Base-by-base conservation (phyloP, 768 basidiomycete species). In the Strobilomyces dryophilus region DNA sequence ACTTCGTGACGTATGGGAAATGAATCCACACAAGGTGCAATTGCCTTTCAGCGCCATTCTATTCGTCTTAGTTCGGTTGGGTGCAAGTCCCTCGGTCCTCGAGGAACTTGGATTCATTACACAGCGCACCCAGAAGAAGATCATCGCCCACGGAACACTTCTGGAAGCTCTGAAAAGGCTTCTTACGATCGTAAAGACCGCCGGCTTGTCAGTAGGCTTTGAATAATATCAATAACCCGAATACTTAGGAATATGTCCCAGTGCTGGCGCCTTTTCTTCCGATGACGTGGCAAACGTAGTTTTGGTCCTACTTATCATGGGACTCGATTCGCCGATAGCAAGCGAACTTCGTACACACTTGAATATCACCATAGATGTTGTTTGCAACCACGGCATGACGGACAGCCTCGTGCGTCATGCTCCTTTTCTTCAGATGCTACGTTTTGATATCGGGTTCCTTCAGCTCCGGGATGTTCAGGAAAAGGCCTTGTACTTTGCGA, bases 281-380 rank as follows among this genome's bases (percentile, higher is more conserved):
- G 62, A 70, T 6, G 81, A 85, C 20, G 60, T 78, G 1, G 73
- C 79, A 12, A 74, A 81, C 52, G 62, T 84, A 20, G 57, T 84
- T 8, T 57, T 81, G 45, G 66, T 73, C 2, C 58, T 90, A 39
- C 54, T 84, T 5, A 67, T 84, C 3, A 63, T 89, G 26, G 83
- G 74, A 2, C 74, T 86, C 55, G 87, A 89, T 58, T 65, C 73
- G 2, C 67, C 73, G 12, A 76, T 76, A 31, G 67, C 76, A 1
- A 61, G 65, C 4, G 76, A 79, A 14, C 69, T 83, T 8, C 71
- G 66, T 49, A 69, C 64, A 24, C 80, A 80, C 8, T 66, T 86
- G 42, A 74, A 74, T 42, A 57, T 69, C 8, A 72, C 78, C 1
- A 66, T 85, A 37, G 76, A 85, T 45, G 59, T 63, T 21, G 56